phyloP scores from a whole-genome alignment of 331 rosid species.

The Arachis monticola region DNA sequence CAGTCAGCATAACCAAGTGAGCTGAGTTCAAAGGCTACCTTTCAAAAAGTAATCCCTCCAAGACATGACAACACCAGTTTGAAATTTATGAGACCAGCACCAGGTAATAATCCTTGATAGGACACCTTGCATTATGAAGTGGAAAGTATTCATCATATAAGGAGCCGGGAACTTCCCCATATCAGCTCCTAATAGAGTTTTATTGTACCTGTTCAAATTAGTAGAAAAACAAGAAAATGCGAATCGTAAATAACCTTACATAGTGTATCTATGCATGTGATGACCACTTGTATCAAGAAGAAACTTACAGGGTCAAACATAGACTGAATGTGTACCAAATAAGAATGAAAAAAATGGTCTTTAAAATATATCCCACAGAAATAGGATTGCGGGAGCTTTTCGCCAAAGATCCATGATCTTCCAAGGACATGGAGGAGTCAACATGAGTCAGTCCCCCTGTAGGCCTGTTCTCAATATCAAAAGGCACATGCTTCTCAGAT shows the following conservation, averaged over 20 bases:
- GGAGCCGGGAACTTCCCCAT: slow-evolving; percentile 99
- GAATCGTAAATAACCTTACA: slow-evolving; percentile 27
- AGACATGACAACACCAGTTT: slow-evolving; percentile 73
- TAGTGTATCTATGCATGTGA: slow-evolving; percentile 21
- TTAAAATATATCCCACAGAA: slow-evolving; percentile 58
- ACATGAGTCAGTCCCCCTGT: slow-evolving; percentile 42
- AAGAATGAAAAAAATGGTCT: slow-evolving; percentile 78
- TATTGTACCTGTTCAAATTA: slow-evolving; percentile 78
- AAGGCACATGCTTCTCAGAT: slow-evolving; percentile 61
- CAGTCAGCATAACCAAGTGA: slow-evolving; percentile 27
- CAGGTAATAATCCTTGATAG: slow-evolving; percentile 78
- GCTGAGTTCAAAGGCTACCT: slow-evolving; percentile 60
- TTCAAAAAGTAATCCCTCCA: slow-evolving; percentile 89
- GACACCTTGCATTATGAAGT: slow-evolving; percentile 90
- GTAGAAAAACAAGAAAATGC: slow-evolving; percentile 3
- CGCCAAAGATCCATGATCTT: slow-evolving; percentile 45
- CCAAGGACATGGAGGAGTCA: slow-evolving; percentile 46
- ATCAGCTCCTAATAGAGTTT: slow-evolving; percentile 86
- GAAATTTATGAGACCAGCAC: slow-evolving; percentile 85
- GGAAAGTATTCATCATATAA: slow-evolving; percentile 86
- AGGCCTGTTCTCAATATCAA: slow-evolving; percentile 65
- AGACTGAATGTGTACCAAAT: slow-evolving; percentile 95
- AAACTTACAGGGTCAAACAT: slow-evolving; percentile 92
- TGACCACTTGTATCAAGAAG: slow-evolving; percentile 26
- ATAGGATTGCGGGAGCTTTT: slow-evolving; percentile 50